Evolutionary conservation across 2,329 filamentous ascomycete genomes (phyloP), one percentile per base, ranked within the genome.

Genomic region (Microdochium nivale): DNA sequence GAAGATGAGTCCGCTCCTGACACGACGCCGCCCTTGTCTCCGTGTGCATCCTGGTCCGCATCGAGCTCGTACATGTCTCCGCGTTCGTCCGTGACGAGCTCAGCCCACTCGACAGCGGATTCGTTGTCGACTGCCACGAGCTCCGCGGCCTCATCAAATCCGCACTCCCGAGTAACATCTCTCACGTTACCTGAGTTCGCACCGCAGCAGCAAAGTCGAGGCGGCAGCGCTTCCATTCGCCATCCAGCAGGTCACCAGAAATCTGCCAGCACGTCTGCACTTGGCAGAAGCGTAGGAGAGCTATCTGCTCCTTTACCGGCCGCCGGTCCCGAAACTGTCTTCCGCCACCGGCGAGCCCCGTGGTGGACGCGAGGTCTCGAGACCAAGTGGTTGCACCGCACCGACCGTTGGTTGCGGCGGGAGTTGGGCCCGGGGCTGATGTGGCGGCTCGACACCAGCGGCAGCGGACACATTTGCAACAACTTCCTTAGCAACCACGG

Each of bases 361-460:
- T 63, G 60, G 62, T 58, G 57, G 13, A 57, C 57, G 3, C 47
- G 49, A 3, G 55, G 58, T 25, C 49, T 54, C 4, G 56, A 53
- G 40, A 47, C 37, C 3, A 49, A 50, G 27, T 67, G 65, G 65
- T 49, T 59, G 9, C 49, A 49, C 3, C 32, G 50, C 8, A 53
- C 63, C 3, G 53, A 50, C 3, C 40, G 54, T 1, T 53, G 53
- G 19, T 55, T 66, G 10, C 52, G 50, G 25, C 47, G 48, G 8
- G 54, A 56, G 21, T 21, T 63, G 23, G 51, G 60, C 7, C 49
- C 50, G 10, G 55, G 59, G 8, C 27, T 67, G 8, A 54, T 52
- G n/a, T 68, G 66, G 66, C 59, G 63, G 50, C 53, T 68, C 8
- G 63, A 1, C 65, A 67, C 37, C 61, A 21, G 40, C 19, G 40